Percentiles rank a stretch among this genome's conserved stretches.
Conservation (phyloP, 2,329 filamentous ascomycete genomes). For the Colletotrichum musae region DNA sequence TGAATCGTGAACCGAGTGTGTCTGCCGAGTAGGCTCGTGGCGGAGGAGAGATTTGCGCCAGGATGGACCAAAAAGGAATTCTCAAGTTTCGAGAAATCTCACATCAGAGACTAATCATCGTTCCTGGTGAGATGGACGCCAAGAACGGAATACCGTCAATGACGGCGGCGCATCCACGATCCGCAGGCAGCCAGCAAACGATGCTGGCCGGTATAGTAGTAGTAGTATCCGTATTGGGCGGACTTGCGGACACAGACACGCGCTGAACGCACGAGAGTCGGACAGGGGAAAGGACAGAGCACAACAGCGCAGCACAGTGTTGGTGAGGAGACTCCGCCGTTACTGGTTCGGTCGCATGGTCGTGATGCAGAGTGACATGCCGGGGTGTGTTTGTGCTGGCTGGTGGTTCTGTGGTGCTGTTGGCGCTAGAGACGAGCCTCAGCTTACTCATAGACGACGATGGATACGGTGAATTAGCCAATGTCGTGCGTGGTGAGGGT, state of each 20-base stretch:
- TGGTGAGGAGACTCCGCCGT: too few relatives aligned
- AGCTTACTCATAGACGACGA: constrained; percentile 30
- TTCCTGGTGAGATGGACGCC: not conserved
- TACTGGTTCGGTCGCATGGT: not conserved
- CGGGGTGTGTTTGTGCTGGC: not conserved
- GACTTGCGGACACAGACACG: not conserved
- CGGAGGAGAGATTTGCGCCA: constrained; percentile 7
- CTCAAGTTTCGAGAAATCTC: constrained; percentile 7
- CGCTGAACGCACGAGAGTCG: too few relatives aligned
- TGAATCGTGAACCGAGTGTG: not conserved
- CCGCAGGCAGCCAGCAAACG: constrained; percentile 3
- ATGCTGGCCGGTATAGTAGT: too few relatives aligned
- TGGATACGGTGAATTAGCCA: constrained; percentile 6
- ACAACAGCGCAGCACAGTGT: too few relatives aligned
- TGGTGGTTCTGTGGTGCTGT: constrained; percentile 4
- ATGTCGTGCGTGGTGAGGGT: constrained; percentile 14
- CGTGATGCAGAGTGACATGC: not conserved
- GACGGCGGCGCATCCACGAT: not conserved
- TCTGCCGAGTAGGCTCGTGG: not conserved
- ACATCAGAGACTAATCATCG: not conserved
- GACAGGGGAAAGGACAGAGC: too few relatives aligned
- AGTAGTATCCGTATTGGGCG: too few relatives aligned
- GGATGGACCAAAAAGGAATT: constrained; percentile 8
- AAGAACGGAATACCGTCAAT: constrained; percentile 10
- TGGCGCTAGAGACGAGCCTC: constrained; percentile 18